phyloP scores from a whole-genome alignment of 805 yeast genomes.

The Ogataea minuta region DNA sequence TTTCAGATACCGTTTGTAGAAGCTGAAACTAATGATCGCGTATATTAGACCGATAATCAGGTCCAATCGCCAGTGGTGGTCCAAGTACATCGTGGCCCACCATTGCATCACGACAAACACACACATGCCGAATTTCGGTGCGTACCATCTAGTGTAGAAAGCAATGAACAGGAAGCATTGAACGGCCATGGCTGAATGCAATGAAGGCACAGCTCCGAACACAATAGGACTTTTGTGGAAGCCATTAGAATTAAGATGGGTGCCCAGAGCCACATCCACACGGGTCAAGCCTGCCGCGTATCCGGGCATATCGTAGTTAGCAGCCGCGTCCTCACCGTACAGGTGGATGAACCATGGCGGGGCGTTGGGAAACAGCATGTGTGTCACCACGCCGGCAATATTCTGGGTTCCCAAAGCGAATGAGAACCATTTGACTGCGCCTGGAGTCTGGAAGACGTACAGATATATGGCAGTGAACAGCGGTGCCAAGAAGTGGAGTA shows the following conservation, averaged over 20 bases:
- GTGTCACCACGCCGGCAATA: slow-evolving; percentile 58
- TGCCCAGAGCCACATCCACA: slow-evolving; percentile 62
- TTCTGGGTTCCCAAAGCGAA: slow-evolving; percentile 60
- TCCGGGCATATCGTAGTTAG: slow-evolving; percentile 62
- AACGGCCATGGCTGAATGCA: slow-evolving; percentile 67
- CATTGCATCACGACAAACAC: slow-evolving; percentile 55
- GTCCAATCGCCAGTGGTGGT: slow-evolving; percentile 71
- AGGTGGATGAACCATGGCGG: slow-evolving; percentile 73
- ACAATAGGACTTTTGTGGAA: slow-evolving; percentile 69
- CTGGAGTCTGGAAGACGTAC: slow-evolving; percentile 67
- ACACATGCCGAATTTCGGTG: slow-evolving; percentile 37
- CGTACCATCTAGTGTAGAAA: slow-evolving; percentile 38
- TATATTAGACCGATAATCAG: slow-evolving; percentile 54
- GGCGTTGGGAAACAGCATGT: slow-evolving; percentile 62
- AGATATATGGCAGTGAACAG: slow-evolving; percentile 60
- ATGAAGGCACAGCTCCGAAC: slow-evolving; percentile 74
- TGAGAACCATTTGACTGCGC: slow-evolving; percentile 52
- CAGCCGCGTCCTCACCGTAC: slow-evolving; percentile 54
- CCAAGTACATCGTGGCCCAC: slow-evolving; percentile 75
- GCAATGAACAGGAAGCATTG: slow-evolving; percentile 43
- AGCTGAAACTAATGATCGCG: slow-evolving; percentile 43
- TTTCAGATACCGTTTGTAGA: slow-evolving; percentile 37
- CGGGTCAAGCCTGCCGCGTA: slow-evolving; percentile 70
- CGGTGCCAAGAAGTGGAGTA: slow-evolving; percentile 60
- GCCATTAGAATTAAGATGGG: slow-evolving; percentile 57